Conservation (phyloP, 2,329 filamentous ascomycete species). For the Xylaria multiplex region DNA sequence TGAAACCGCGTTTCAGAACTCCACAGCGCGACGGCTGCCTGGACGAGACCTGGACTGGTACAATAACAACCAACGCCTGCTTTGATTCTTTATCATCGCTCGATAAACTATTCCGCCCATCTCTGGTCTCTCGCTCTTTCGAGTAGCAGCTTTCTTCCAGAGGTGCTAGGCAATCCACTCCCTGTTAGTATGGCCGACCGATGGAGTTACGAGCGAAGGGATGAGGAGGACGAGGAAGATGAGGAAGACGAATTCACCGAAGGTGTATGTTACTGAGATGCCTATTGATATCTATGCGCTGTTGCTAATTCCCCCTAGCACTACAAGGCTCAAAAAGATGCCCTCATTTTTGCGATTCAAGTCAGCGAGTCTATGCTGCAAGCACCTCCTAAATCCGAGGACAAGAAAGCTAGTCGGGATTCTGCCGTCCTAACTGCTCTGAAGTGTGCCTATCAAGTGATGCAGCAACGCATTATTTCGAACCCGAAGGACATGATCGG, state of each 20-base stretch:
- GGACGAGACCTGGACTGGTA: conserved; percentile 11
- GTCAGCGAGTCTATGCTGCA: conserved; percentile 88
- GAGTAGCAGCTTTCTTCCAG: background rate
- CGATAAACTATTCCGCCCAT: background rate
- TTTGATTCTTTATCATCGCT: background rate
- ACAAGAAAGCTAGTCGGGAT: conserved; percentile 81
- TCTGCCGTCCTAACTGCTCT: conserved; percentile 84
- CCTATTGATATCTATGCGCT: conserved; percentile 2
- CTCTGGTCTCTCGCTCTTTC: background rate
- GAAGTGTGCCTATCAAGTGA: conserved; percentile 92
- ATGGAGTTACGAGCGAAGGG: conserved; percentile 60
- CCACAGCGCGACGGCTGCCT: conserved; percentile 45
- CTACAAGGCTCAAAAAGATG: conserved; percentile 94
- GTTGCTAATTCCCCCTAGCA: conserved; percentile 61
- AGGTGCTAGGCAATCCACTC: background rate
- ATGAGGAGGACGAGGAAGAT: conserved; percentile 75
- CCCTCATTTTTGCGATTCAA: conserved; percentile 96
- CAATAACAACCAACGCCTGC: background rate
- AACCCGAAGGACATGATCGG: conserved; percentile 98
- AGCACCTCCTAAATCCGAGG: conserved; percentile 68
- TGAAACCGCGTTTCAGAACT: conserved; percentile 33
- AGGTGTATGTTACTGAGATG: conserved; percentile 53
- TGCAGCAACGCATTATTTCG: conserved; percentile 98
- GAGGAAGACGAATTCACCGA: conserved; percentile 75
- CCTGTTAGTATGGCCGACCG: conserved; percentile 40